Evolutionary conservation across 1,284 basidiomycete species (phyloP).

Genomic region (Sporisorium reilianum): DNA sequence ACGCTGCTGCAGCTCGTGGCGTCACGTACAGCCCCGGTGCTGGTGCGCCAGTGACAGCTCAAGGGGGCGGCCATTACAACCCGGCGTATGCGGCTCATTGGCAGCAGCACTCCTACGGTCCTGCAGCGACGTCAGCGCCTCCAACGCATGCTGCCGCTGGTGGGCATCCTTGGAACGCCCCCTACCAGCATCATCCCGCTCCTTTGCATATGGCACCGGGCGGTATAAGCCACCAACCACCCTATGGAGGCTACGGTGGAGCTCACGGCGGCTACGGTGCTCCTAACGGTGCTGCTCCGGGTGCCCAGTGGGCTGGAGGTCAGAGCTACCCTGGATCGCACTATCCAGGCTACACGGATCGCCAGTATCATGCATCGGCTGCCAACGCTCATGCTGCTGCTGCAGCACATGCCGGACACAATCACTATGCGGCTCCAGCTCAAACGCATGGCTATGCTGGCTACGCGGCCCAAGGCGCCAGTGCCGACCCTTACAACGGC

Average conservation of each 20-base stretch:
- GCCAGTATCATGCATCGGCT: constrained; percentile 9
- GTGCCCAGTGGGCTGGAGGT: constrained; percentile 11
- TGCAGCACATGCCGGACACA: constrained; percentile 3
- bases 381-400: constrained; percentile 4
- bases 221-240: constrained; percentile 8
- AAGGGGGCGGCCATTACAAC: constrained; percentile 44
- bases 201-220: constrained; percentile 32
- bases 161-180: constrained; percentile 17
- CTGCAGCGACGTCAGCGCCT: constrained; percentile 10
- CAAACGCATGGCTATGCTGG: constrained; percentile 14
- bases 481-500: constrained; percentile 25
- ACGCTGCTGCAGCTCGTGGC: constrained; percentile 3
- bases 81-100: constrained; percentile 41
- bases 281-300: constrained; percentile 1
- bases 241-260: constrained; percentile 25
- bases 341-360: constrained; percentile 30
- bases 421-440: constrained; percentile 14
- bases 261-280: constrained; percentile 20
- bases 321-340: constrained; percentile 32
- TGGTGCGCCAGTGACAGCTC: constrained; percentile 9
- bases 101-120: constrained; percentile 32
- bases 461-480: constrained; percentile 14
- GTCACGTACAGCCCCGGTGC: constrained; percentile 21
- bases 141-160: constrained; percentile 7
- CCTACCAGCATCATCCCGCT: constrained; percentile 18